Base-by-base conservation (phyloP, 495 filamentous ascomycete genomes). In the Xylaria curta region DNA sequence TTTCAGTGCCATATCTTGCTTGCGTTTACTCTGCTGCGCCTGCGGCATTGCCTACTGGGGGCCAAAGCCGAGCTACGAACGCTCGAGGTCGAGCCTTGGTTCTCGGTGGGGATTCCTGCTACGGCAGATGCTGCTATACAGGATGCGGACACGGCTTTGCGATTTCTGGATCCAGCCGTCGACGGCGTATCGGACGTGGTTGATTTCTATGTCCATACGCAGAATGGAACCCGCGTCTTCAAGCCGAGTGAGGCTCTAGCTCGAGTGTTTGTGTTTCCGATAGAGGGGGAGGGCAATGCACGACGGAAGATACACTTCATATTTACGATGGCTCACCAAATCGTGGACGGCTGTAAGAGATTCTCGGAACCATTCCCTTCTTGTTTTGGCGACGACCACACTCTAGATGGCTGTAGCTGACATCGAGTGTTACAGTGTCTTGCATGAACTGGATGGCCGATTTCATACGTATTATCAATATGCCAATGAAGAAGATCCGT, bases 11-110 rank as follows among this genome's bases (percentile, higher is more conserved):
- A 70, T 60, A 38, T 70, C 21, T 44, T 70, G 31, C 59, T 70
- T 17, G 68, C 68, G 0, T 70, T 70, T 13, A 56, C 59, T 1
- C 59, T 70, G 46, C 13, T 70, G 47, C 68, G 68, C 12, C 33
- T 70, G 19, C 68, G 56, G 44, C 68, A 70, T 28, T 54, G 44
- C n/a, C 46, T 70, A 7, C 47, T 70, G 17, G 24, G 40, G 8
- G 68, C 58, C 7, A 49, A 19, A 44, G 40, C 68, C 28, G 68
- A 70, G 46, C 68, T 62, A 8, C 68, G 59, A 9, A 53, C 68
- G 17, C 44, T 61, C 44, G 67, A 69, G 54, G 58, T 70, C 47
- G 68, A 63, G 46, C 68, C 68, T 2, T 70, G 68, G 68, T 70
- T 70, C 26, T 19, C 56, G 15, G 68, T 70, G 68, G 58, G 46